Conservation (phyloP, 148 eudicot species). For the Polygonum aviculare region DNA sequence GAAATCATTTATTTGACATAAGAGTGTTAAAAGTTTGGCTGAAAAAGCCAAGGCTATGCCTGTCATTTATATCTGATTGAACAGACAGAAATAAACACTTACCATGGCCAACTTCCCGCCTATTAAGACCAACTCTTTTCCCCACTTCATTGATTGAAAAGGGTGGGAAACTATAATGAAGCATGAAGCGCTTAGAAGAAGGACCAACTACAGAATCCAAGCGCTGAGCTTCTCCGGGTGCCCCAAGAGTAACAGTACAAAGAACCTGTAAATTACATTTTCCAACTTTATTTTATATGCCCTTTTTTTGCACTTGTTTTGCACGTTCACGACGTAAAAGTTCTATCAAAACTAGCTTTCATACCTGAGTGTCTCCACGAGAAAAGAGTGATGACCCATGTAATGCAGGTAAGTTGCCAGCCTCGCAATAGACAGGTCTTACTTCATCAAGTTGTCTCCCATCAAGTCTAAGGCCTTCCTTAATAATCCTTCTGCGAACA, state of each 20-base stretch:
- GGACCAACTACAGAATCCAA: conserved; percentile 82
- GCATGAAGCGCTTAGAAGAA: conserved; percentile 84
- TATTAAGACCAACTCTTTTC: conserved; percentile 69
- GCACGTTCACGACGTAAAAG: neutral
- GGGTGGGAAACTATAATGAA: conserved; percentile 95
- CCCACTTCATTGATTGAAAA: conserved; percentile 96
- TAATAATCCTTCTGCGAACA: conserved; percentile 76
- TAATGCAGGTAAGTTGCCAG: conserved; percentile 65
- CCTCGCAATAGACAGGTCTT: conserved; percentile 84
- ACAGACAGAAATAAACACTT: conserved; percentile 15
- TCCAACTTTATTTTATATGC: neutral
- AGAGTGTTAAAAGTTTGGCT: neutral
- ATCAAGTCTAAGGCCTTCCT: conserved; percentile 80
- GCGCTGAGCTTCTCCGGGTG: conserved; percentile 88
- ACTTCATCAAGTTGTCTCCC: conserved; percentile 92
- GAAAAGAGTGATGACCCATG: conserved; percentile 88
- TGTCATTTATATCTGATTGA: neutral
- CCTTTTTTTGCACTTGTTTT: neutral
- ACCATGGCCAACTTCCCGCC: conserved; percentile 99
- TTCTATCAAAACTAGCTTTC: neutral
- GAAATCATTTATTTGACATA: neutral
- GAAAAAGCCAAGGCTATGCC: neutral
- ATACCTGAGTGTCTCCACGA: conserved; percentile 96
- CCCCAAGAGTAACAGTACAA: conserved; percentile 92
- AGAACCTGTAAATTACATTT: conserved; percentile 47